Percentiles rank a stretch among this genome's conserved stretches.
These are phyloP conservation scores for Cyclotella kingstonii DNA, from an alignment of 108 stramenopile genomes.

Conservation along the genomic window DNA sequence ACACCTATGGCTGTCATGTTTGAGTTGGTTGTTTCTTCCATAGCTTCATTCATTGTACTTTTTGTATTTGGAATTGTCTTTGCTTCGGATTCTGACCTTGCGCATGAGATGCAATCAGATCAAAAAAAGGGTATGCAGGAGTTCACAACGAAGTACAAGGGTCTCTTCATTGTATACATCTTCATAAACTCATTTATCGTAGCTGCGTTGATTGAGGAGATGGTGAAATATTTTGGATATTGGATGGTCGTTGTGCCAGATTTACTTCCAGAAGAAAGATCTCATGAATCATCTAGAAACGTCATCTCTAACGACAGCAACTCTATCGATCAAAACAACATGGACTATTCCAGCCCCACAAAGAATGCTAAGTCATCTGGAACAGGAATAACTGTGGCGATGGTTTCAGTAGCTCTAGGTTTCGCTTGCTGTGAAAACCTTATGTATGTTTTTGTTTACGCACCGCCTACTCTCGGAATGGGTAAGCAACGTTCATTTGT, in stretches of 20 bases:
- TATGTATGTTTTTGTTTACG: conserved; percentile 40
- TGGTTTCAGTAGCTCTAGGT: conserved; percentile 49
- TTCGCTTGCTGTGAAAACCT: conserved; percentile 54
- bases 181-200: conserved; percentile 46
- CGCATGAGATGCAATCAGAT: conserved; percentile 18
- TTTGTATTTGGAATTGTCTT: conserved; percentile 6
- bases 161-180: conserved; percentile 18
- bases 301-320: not conserved
- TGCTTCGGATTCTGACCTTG: conserved; percentile 20
- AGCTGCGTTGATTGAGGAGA: conserved; percentile 42
- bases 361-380: conserved; percentile 32
- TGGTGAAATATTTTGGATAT: conserved; percentile 51
- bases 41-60: conserved; percentile 1
- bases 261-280: conserved; percentile 23
- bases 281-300: not conserved
- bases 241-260: conserved; percentile 51
- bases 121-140: conserved; percentile 33
- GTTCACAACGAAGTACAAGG: conserved; percentile 22
- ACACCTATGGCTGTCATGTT: conserved; percentile 42
- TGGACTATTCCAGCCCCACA: not conserved
- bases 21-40: conserved; percentile 33
- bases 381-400: conserved; percentile 40
- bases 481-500: conserved; percentile 3
- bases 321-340: not conserved
- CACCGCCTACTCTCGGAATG: conserved; percentile 37